Percentiles rank a stretch among this genome's conserved stretches.
Evolutionary conservation across 495 filamentous ascomycete genomes (phyloP).

Genomic region (Tuber aestivum): DNA sequence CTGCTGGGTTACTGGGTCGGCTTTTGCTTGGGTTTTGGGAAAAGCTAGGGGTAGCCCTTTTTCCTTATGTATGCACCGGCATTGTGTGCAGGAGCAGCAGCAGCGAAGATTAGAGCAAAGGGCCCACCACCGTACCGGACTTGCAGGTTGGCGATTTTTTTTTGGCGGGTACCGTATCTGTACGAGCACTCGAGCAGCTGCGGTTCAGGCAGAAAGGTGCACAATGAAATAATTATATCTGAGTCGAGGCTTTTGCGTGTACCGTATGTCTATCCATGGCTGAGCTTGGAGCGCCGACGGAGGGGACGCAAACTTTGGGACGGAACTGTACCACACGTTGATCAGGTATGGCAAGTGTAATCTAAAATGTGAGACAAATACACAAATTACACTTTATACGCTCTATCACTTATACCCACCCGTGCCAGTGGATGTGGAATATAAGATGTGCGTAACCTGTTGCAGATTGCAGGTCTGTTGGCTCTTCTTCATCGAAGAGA

Average conservation of each 20-base stretch:
- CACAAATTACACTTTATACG: background rate
- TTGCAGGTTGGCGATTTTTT: constrained; percentile 3
- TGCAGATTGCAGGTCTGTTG: background rate
- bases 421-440: background rate
- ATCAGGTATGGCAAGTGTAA: background rate
- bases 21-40: constrained; percentile 5
- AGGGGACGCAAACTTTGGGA: background rate
- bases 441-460: background rate
- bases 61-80: constrained; percentile 18
- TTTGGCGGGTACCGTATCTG: background rate
- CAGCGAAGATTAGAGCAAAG: background rate
- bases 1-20: constrained; percentile 8
- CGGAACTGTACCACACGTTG: background rate
- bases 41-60: constrained; percentile 4
- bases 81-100: background rate
- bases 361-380: background rate
- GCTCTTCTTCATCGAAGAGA: background rate
- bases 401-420: background rate
- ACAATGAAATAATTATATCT: background rate
- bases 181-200: too few species aligned
- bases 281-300: constrained; percentile 3
- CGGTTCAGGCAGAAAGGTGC: background rate
- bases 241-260: background rate
- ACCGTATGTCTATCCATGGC: background rate
- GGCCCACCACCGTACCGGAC: background rate